Evolutionary conservation across 108 stramenopile genomes (phyloP), one percentile per base, ranked within the genome.

Genomic region (Pseudonitzschia delicatissima): DNA sequence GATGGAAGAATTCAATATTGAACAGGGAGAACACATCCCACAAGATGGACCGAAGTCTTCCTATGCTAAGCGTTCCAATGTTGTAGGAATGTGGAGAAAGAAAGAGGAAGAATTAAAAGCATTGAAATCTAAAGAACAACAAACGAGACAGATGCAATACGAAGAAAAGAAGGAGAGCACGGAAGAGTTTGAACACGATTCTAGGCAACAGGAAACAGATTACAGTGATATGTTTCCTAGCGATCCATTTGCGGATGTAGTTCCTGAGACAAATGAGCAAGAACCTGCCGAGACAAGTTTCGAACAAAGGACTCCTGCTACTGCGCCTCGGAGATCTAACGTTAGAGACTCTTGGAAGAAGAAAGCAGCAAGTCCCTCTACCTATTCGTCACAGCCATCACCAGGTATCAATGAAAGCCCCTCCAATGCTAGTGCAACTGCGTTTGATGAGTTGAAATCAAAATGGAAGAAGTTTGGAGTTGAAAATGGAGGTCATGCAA

Each of bases 51-150:
- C 7, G 25, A 61, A 61, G 33, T 31, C 68, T 2, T 55, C 53
- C 62, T 28, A 42, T 40, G 6, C 62, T 3, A 64, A 60, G 51
- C 32, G 74, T 23, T 53, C 55, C 7, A 76, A 62, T 45, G 74
- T 76, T 29, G 57, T 69, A 21, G 74, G 69, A 13, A 64, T 76
- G 74, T 76, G 74, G 74, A 51, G 62, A 40, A 57, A 76, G 25
- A 61, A 63, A 36, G 74, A 76, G 64, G 51, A 40, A 57, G 40
- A 17, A 4, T 18, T 52, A 36, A 64, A 57, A 13, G 18, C 62
- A 45, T 20, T 15, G 20, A 55, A 55, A 28, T n/a, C 29, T 12
- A 55, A 33, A 11, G 32, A 55, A 20, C n/a, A 32, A 6, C 17
- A 53, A 51, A 55, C 35, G 8, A 7, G 44, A 3, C 2, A 36